Conservation (phyloP, 306 rosid genomes). For the Bauhinia variegata region DNA sequence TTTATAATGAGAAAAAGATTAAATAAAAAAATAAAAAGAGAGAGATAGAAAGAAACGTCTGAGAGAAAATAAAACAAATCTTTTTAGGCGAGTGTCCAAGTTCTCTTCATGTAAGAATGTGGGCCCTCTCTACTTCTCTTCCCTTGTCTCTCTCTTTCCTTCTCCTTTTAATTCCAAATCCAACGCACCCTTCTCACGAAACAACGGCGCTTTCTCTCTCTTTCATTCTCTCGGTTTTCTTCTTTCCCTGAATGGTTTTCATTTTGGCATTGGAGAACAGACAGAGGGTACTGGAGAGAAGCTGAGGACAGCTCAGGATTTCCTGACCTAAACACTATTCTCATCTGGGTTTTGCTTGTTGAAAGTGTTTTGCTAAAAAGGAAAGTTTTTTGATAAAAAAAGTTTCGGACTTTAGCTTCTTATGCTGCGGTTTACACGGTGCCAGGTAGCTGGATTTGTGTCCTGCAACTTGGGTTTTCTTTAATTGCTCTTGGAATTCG, state of each 20-base stretch:
- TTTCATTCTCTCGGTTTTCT: background rate
- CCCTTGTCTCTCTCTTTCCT: conserved; percentile 25
- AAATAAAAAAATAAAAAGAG: background rate
- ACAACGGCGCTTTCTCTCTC: conserved; percentile 66
- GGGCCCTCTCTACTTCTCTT: conserved; percentile 53
- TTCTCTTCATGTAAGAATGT: conserved; percentile 82
- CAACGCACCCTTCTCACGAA: conserved; percentile 48
- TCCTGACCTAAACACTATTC: conserved; percentile 2
- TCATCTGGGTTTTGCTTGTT: conserved; percentile 13
- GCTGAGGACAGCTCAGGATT: conserved; percentile 17
- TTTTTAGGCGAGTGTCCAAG: conserved; percentile 78
- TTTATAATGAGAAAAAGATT: background rate
- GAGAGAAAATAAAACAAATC: conserved; percentile 48
- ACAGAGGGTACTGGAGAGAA: conserved; percentile 1
- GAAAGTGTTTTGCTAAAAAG: background rate
- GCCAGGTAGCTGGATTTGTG: conserved; percentile 41
- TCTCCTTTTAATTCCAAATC: conserved; percentile 34
- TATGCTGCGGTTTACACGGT: conserved; percentile 39
- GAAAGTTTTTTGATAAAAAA: background rate
- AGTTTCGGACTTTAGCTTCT: background rate
- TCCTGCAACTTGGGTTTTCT: conserved; percentile 1
- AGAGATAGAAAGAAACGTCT: conserved; percentile 18
- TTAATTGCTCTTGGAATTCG: conserved; percentile 38
- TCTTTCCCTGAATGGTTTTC: conserved; percentile 33
- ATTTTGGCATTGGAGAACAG: conserved; percentile 35